Conservation (phyloP, 2,329 filamentous ascomycete species). For the Aureobasidium sp. region DNA sequence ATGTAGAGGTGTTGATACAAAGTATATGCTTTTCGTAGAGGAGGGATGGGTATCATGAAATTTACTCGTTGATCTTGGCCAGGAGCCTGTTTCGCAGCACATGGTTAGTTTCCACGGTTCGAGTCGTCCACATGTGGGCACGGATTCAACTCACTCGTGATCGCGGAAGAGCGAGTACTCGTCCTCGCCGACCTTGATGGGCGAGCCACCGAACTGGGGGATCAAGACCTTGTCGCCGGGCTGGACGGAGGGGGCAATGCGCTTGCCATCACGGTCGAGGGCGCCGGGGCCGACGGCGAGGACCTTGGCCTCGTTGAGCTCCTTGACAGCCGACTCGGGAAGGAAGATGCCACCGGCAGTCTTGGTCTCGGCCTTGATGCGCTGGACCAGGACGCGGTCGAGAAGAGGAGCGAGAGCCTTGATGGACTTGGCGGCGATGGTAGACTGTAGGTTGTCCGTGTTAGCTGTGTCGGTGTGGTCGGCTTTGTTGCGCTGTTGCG, state of each 20-base stretch:
- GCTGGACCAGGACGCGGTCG: slow-evolving; percentile 97
- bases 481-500: not conserved
- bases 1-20: slow-evolving; percentile 5
- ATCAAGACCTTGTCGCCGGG: slow-evolving; percentile 91
- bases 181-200: slow-evolving; percentile 95
- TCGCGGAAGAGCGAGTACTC: slow-evolving; percentile 96
- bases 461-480: not conserved
- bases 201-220: slow-evolving; percentile 87
- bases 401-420: slow-evolving; percentile 90
- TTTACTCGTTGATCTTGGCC: slow-evolving; percentile 96
- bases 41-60: slow-evolving; percentile 3
- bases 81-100: slow-evolving; percentile 65
- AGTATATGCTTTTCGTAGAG: not conserved
- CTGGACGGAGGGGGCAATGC: slow-evolving; percentile 73
- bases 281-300: slow-evolving; percentile 88
- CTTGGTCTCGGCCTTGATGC: slow-evolving; percentile 94
- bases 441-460: slow-evolving; percentile 24
- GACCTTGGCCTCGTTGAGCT: slow-evolving; percentile 96
- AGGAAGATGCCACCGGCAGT: slow-evolving; percentile 96
- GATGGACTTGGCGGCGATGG: slow-evolving; percentile 76
- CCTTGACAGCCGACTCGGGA: slow-evolving; percentile 92
- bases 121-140: not conserved
- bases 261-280: slow-evolving; percentile 81
- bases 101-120: slow-evolving; percentile 20
- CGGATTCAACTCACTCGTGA: slow-evolving; percentile 72